Percentiles rank a stretch among this genome's conserved stretches.
Evolutionary conservation across 768 basidiomycete species (phyloP).

Genomic region (Tricholoma bakamatsutake): DNA sequence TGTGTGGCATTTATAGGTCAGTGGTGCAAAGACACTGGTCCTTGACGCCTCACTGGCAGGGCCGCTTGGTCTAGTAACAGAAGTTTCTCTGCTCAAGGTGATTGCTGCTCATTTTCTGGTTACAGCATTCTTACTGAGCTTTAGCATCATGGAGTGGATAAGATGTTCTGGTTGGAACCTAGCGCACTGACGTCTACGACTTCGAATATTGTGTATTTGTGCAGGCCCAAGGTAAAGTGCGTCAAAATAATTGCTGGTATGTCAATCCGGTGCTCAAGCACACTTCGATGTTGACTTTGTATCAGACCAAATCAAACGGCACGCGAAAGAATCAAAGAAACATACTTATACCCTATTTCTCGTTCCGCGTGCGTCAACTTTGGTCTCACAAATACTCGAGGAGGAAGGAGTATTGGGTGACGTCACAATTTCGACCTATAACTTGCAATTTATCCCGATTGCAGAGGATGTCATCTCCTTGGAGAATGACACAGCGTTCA

Average conservation of each 20-base stretch:
- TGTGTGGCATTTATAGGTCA: slow-evolving; percentile 46
- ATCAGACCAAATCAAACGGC: slow-evolving; percentile 87
- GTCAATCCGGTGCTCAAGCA: slow-evolving; percentile 22
- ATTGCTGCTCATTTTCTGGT: not conserved
- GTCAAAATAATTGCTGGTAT: slow-evolving; percentile 89
- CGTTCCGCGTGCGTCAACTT: slow-evolving; percentile 81
- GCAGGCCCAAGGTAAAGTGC: slow-evolving; percentile 77
- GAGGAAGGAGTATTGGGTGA: slow-evolving; percentile 99
- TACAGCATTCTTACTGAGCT: not conserved
- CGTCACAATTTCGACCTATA: slow-evolving; percentile 78
- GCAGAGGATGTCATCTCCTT: slow-evolving; percentile 91
- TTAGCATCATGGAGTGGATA: slow-evolving; percentile 97
- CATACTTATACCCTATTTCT: slow-evolving; percentile 84
- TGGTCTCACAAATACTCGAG: slow-evolving; percentile 82
- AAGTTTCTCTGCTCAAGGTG: slow-evolving; percentile 90
- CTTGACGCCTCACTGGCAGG: slow-evolving; percentile 84
- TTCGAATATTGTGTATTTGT: slow-evolving; percentile 89
- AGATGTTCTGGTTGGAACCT: slow-evolving; percentile 98
- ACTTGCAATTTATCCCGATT: slow-evolving; percentile 89
- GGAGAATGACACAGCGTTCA: slow-evolving; percentile 80
- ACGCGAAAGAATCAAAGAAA: slow-evolving; percentile 63
- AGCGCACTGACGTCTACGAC: slow-evolving; percentile 81
- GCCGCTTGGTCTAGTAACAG: slow-evolving; percentile 91
- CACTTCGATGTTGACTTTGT: slow-evolving; percentile 21
- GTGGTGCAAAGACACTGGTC: slow-evolving; percentile 95